Evolutionary conservation across 2,329 filamentous ascomycete genomes (phyloP), one percentile per base, ranked within the genome.

Genomic region (Aspergillus quadricinctus): DNA sequence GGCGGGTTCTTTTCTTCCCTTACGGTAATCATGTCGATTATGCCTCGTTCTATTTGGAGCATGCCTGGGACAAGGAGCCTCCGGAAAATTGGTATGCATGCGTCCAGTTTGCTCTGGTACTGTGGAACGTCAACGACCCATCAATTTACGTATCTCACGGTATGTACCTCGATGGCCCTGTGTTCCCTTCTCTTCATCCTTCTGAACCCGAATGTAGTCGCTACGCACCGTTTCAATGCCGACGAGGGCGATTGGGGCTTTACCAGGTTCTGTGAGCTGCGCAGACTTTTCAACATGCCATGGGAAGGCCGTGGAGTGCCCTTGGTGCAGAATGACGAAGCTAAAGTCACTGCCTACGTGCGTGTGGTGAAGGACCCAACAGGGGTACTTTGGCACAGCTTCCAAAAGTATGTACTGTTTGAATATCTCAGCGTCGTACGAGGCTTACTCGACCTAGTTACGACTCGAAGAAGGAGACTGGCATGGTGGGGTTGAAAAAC

Each of bases 241-340:
- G 94, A 97, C 46, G 94, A 99, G 74, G 92, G 91, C 25, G 94
- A 99, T 68, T 99, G 94, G 94, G 94, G 94, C 1, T 99, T 99
- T 73, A 99, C 94, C n/a, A 82, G 93, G 55, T 99, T 97, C 70
- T 86, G 92, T 11, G 94, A 97, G 72, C 82, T 96, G 50, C 83
- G 91, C 53, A 88, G 86, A 67, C 88, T 97, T 72, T 96, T 97
- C 70, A 88, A 87, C 58, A 79, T 86, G 35, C 82, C 85, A 1
- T 96, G 88, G 83, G 89, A 94, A 56, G 84, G 85, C 51, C 76
- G 75, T 58, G 80, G 80, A 19, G 83, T 89, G 56, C 90, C 75
- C 14, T 62, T 79, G 27, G 73, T 79, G 3, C 75, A 78, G 55
- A 77, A 78, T 53, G 76, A 79, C 27, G 75, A 77, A 61, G 77